Conservation (phyloP, 805 yeast species). For the Pichia phayaonensis region DNA sequence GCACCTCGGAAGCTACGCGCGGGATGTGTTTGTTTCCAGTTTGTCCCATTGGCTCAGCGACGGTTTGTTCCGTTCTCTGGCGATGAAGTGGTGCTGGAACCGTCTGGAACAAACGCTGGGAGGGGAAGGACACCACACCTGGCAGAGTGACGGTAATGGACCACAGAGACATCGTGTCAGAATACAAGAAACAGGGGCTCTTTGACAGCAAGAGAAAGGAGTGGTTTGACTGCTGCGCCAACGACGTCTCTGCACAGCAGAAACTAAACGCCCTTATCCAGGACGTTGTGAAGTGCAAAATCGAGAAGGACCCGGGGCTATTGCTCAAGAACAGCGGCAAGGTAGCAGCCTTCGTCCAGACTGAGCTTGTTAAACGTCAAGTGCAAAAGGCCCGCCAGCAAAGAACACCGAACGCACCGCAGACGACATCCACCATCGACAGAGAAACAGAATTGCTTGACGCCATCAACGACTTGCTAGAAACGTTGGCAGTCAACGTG, state of each 20-base stretch:
- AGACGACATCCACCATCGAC: neutral
- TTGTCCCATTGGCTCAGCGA: neutral
- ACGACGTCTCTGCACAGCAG: slow-evolving; percentile 3
- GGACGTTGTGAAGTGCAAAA: slow-evolving; percentile 38
- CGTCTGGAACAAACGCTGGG: too few species aligned
- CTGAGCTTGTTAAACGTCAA: slow-evolving; percentile 33
- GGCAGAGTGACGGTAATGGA: neutral
- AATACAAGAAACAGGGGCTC: slow-evolving; percentile 5
- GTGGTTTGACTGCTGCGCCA: slow-evolving; percentile 35
- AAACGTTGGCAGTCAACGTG: neutral
- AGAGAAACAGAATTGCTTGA: slow-evolving; percentile 4
- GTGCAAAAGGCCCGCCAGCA: slow-evolving; percentile 1
- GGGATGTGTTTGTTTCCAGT: neutral
- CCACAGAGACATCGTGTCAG: slow-evolving; percentile 30
- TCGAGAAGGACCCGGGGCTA: slow-evolving; percentile 40
- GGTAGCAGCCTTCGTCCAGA: slow-evolving; percentile 45
- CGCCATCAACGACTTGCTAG: neutral
- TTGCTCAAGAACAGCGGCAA: slow-evolving; percentile 41
- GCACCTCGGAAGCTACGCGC: neutral
- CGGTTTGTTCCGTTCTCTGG: too few species aligned
- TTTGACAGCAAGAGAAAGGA: slow-evolving; percentile 40
- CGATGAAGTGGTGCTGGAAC: too few species aligned
- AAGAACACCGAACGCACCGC: neutral
- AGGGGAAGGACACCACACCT: too few species aligned
- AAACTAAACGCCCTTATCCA: slow-evolving; percentile 32